Evolutionary conservation across 495 filamentous ascomycete genomes (phyloP).

Genomic region (Aspergillus conjunctus): DNA sequence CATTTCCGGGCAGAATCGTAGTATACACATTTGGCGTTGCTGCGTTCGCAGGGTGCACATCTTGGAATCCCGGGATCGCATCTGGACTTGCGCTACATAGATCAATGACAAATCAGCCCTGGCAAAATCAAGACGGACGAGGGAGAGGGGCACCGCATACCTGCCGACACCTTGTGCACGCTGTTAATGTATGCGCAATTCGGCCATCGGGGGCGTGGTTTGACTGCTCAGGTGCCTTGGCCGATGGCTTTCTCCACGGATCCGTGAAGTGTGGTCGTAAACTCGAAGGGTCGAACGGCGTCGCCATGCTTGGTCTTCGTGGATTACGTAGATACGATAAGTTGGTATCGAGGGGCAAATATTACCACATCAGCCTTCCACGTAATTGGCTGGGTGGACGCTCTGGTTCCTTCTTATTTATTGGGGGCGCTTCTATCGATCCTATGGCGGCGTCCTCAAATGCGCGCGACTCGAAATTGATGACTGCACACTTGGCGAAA

Average conservation of each 20-base stretch:
- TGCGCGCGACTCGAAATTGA: constrained; percentile 17
- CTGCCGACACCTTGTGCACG: constrained; percentile 82
- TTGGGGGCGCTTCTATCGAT: not conserved
- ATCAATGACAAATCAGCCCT: constrained; percentile 7
- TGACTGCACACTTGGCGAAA: constrained; percentile 13
- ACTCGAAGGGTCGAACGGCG: constrained; percentile 17
- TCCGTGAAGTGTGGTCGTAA: constrained; percentile 29
- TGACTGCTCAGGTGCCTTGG: constrained; percentile 27
- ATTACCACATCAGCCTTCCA: constrained; percentile 12
- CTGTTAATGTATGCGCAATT: constrained; percentile 83
- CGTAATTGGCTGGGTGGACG: constrained; percentile 6
- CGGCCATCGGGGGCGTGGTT: constrained; percentile 44
- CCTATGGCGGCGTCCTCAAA: constrained; percentile 12
- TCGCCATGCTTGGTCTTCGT: constrained; percentile 27
- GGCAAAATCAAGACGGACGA: not conserved
- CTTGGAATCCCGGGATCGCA: constrained; percentile 89
- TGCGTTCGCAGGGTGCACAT: constrained; percentile 90
- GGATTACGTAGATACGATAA: constrained; percentile 1
- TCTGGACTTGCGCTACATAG: constrained; percentile 78
- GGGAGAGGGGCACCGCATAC: constrained; percentile 49
- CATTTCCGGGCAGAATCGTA: constrained; percentile 80
- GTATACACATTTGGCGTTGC: constrained; percentile 87
- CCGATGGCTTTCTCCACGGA: constrained; percentile 27
- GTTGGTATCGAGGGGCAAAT: not conserved
- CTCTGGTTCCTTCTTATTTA: not conserved